These are phyloP conservation scores for Fimicolochytrium jonesii DNA, from an alignment of 192 early-diverging fungal species.

Conservation along the genomic window DNA sequence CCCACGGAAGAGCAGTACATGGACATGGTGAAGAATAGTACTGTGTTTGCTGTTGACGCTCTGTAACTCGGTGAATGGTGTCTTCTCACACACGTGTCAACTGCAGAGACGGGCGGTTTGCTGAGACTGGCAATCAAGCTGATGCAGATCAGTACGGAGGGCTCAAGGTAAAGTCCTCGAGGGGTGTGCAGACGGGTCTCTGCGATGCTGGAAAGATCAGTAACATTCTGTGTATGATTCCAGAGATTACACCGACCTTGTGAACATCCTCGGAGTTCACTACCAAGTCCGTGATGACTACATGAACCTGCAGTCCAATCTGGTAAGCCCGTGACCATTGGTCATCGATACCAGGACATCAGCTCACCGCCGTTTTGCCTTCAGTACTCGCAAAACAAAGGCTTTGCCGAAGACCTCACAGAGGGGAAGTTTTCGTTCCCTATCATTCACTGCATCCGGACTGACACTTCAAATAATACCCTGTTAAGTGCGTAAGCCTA, in stretches of 20 bases:
- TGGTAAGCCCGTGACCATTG: slow-evolving; percentile 39
- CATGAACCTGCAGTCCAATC: slow-evolving; percentile 82
- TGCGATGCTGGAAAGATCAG: not conserved
- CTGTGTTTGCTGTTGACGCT: slow-evolving; percentile 28
- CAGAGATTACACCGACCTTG: slow-evolving; percentile 76
- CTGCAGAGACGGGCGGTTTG: slow-evolving; percentile 91
- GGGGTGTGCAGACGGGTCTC: not conserved
- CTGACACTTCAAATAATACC: slow-evolving; percentile 56
- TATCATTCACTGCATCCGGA: slow-evolving; percentile 80
- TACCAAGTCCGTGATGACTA: slow-evolving; percentile 99
- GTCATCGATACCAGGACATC: not conserved
- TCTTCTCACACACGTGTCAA: not conserved
- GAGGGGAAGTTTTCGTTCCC: slow-evolving; percentile 99
- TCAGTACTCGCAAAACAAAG: slow-evolving; percentile 90
- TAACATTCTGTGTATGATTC: too few relatives aligned
- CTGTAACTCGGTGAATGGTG: not conserved
- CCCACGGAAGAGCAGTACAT: slow-evolving; percentile 91
- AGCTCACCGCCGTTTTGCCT: not conserved
- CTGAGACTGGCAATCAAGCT: slow-evolving; percentile 88
- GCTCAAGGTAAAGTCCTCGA: too few relatives aligned
- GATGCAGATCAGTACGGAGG: slow-evolving; percentile 68
- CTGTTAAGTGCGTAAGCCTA: too few relatives aligned
- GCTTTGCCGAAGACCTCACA: slow-evolving; percentile 96
- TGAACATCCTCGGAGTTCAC: slow-evolving; percentile 85
- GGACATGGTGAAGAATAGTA: slow-evolving; percentile 94